These are phyloP conservation scores for Solanum gracilifrons DNA, from an alignment of 257 asterid genomes.

Conservation along the genomic window DNA sequence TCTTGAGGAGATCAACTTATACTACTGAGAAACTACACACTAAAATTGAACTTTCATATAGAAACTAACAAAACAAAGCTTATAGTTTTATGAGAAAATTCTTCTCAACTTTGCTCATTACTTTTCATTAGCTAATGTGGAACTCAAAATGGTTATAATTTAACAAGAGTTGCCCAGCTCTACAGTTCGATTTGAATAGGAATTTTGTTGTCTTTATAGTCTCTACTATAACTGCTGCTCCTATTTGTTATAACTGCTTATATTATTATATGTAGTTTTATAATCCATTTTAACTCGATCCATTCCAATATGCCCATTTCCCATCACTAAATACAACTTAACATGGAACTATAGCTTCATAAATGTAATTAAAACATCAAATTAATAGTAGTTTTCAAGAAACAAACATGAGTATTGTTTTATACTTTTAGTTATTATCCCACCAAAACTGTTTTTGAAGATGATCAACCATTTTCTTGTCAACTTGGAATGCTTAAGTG, in stretches of 20 bases:
- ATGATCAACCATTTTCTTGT: neutral
- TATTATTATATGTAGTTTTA: no score
- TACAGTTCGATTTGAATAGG: no score
- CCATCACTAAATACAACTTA: no score
- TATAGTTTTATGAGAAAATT: neutral
- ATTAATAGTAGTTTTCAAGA: neutral
- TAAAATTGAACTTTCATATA: neutral
- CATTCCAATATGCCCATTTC: no score
- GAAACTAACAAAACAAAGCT: neutral
- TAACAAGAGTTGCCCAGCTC: no score
- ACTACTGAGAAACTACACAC: neutral
- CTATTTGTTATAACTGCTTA: no score
- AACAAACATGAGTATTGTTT: neutral
- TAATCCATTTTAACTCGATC: no score
- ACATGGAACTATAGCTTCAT: neutral
- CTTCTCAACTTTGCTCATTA: neutral
- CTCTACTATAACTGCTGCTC: no score
- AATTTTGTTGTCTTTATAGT: no score
- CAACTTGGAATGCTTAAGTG: neutral
- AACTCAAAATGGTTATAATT: no score
- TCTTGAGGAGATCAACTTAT: conserved; percentile 16
- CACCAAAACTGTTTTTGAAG: neutral
- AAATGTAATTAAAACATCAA: neutral
- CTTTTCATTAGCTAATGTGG: no score
- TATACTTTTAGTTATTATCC: neutral